A percentile compares a stretch with the other conserved stretches of the same genome.
These are phyloP conservation scores for Alternaria tenuissima DNA, from an alignment of 2,329 filamentous ascomycete genomes.

Conservation along the genomic window DNA sequence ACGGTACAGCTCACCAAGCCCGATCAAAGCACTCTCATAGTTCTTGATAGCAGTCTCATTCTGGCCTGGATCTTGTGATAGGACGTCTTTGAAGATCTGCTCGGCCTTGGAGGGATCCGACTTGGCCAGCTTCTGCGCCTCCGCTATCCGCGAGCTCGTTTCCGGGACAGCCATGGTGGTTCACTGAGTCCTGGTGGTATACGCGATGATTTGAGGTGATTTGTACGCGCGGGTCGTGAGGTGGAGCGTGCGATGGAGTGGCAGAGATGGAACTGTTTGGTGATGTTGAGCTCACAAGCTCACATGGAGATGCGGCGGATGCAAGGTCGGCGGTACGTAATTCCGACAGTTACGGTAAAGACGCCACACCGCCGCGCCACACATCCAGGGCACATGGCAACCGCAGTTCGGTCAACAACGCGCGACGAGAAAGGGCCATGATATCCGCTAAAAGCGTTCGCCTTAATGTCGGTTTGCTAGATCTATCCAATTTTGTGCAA, in stretches of 20 bases:
- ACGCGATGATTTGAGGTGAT: background rate
- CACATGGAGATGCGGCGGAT: slow-evolving; percentile 19
- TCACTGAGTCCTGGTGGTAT: slow-evolving; percentile 1
- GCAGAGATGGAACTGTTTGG: slow-evolving; percentile 18
- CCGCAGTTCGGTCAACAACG: slow-evolving; percentile 13
- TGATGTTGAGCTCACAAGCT: slow-evolving; percentile 26
- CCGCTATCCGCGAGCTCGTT: slow-evolving; percentile 75
- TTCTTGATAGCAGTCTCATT: slow-evolving; percentile 88
- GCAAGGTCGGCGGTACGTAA: slow-evolving; percentile 16
- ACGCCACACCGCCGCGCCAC: slow-evolving; percentile 1
- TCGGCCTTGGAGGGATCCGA: slow-evolving; percentile 85
- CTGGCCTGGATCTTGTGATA: slow-evolving; percentile 82
- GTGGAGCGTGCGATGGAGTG: slow-evolving; percentile 14
- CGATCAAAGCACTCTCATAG: slow-evolving; percentile 89
- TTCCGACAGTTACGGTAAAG: slow-evolving; percentile 2
- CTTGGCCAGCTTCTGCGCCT: slow-evolving; percentile 86
- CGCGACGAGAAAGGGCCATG: slow-evolving; percentile 4
- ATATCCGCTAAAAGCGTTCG: background rate
- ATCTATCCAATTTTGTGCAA: slow-evolving; percentile 10
- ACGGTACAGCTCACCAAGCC: slow-evolving; percentile 89
- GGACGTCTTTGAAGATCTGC: slow-evolving; percentile 86
- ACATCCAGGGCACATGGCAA: slow-evolving; percentile 13
- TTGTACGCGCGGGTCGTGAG: slow-evolving; percentile 1
- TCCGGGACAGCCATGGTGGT: slow-evolving; percentile 52
- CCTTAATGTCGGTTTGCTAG: background rate